Evolutionary conservation across 116 monocot genomes (phyloP).

Genomic region (Thalassia testudinum): DNA sequence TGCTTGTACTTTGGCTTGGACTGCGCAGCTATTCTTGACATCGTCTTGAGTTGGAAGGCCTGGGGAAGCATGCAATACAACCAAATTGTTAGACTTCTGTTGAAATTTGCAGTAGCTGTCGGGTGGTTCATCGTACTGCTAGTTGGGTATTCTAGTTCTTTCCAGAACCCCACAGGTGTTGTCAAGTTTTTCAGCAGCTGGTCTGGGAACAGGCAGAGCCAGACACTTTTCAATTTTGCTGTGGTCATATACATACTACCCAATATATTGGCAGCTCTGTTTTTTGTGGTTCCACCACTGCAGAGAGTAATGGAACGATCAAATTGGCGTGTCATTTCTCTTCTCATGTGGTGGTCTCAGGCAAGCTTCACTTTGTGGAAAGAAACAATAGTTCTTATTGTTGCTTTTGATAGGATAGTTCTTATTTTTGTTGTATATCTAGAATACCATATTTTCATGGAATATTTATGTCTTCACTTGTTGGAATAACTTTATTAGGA

Average conservation of each 20-base stretch:
- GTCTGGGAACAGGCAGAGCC: slow-evolving; percentile 54
- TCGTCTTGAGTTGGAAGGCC: slow-evolving; percentile 90
- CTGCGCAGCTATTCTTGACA: slow-evolving; percentile 64
- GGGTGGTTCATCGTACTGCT: slow-evolving; percentile 76
- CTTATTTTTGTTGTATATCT: slow-evolving; percentile 2
- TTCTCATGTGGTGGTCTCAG: slow-evolving; percentile 97
- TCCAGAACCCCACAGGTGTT: slow-evolving; percentile 79
- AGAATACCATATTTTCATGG: too few relatives aligned
- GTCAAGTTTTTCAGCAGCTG: slow-evolving; percentile 73
- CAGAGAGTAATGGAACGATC: slow-evolving; percentile 59
- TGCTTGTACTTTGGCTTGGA: not conserved
- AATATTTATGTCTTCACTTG: too few relatives aligned
- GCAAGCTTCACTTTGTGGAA: slow-evolving; percentile 20
- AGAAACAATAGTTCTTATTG: too few relatives aligned
- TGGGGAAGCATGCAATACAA: slow-evolving; percentile 81
- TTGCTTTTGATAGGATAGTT: slow-evolving; percentile 7
- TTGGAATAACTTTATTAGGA: too few relatives aligned
- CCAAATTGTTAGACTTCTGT: slow-evolving; percentile 71
- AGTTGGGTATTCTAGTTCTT: slow-evolving; percentile 61
- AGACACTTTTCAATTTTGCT: slow-evolving; percentile 65
- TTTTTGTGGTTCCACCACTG: slow-evolving; percentile 73
- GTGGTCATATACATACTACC: slow-evolving; percentile 84
- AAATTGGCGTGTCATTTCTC: slow-evolving; percentile 41
- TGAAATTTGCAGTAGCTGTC: slow-evolving; percentile 74
- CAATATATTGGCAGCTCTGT: slow-evolving; percentile 68